Percentiles rank a stretch among this genome's conserved stretches.
Conservation (phyloP, 805 yeast genomes). For the Kodamaea kaohsiungensis region DNA sequence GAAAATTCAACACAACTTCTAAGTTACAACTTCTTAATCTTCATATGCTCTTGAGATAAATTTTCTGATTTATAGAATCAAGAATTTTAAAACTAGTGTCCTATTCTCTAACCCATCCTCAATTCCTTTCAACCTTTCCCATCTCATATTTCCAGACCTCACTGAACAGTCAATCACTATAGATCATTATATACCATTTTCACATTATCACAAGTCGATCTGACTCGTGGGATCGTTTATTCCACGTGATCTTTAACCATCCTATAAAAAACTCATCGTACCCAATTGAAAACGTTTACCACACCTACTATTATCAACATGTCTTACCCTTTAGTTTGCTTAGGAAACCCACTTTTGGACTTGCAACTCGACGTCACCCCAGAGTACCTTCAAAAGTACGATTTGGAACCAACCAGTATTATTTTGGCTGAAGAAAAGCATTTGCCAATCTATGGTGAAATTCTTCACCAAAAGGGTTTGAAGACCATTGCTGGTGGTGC, state of each 20-base stretch:
- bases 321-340: constrained; percentile 73
- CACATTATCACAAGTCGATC: background rate
- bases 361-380: constrained; percentile 74
- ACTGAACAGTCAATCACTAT: too few relatives aligned
- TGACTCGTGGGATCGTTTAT: background rate
- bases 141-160: too few relatives aligned
- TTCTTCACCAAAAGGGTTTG: constrained; percentile 59
- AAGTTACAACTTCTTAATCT: too few relatives aligned
- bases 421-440: constrained; percentile 83
- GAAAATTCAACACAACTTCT: too few relatives aligned
- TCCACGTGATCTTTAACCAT: background rate
- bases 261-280: background rate
- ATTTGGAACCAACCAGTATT: constrained; percentile 88
- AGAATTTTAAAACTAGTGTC: too few relatives aligned
- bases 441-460: constrained; percentile 82
- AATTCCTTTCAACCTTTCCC: too few relatives aligned
- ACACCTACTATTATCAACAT: constrained; percentile 24
- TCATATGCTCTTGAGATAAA: too few relatives aligned
- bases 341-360: constrained; percentile 92
- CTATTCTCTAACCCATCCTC: too few relatives aligned
- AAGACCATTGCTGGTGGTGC: constrained; percentile 97
- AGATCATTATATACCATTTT: too few relatives aligned
- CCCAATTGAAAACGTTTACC: background rate
- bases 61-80: too few relatives aligned
- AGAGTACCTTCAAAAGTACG: constrained; percentile 76